Percentiles rank a stretch among this genome's conserved stretches.
phyloP scores from a whole-genome alignment of 331 rosid species.

The Pyracantha coccinea region DNA sequence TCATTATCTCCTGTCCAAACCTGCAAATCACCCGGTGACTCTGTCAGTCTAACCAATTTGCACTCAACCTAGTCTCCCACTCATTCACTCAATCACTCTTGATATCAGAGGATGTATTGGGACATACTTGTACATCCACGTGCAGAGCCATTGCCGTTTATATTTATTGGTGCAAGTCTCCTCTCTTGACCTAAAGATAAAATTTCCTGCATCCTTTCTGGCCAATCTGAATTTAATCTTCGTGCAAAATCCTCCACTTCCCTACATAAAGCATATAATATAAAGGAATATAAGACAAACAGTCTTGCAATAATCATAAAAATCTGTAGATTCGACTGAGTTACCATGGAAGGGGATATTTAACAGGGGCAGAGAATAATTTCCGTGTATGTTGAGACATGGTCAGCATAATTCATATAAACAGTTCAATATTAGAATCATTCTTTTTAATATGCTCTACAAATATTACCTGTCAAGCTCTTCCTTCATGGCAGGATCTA shows the following conservation, averaged over 20 bases:
- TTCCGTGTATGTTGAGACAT: neutral
- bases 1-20: conserved; percentile 50
- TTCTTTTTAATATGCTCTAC: neutral
- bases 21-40: conserved; percentile 20
- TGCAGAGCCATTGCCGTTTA: conserved; percentile 54
- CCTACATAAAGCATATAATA: conserved; percentile 29
- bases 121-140: conserved; percentile 46
- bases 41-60: neutral
- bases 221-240: conserved; percentile 82
- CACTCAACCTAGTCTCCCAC: neutral
- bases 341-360: neutral
- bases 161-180: conserved; percentile 45
- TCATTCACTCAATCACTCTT: neutral
- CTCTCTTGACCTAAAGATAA: conserved; percentile 66
- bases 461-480: conserved; percentile 70
- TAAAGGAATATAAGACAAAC: neutral
- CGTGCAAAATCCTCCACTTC: conserved; percentile 93
- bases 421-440: neutral
- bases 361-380: neutral
- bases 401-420: neutral
- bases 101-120: neutral
- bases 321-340: neutral
- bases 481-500: conserved; percentile 91
- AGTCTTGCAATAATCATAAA: neutral
- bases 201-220: conserved; percentile 82